Evolutionary conservation across 2,329 filamentous ascomycete species (phyloP), one percentile per base, ranked within the genome.

Genomic region (Mariannaea sp.): DNA sequence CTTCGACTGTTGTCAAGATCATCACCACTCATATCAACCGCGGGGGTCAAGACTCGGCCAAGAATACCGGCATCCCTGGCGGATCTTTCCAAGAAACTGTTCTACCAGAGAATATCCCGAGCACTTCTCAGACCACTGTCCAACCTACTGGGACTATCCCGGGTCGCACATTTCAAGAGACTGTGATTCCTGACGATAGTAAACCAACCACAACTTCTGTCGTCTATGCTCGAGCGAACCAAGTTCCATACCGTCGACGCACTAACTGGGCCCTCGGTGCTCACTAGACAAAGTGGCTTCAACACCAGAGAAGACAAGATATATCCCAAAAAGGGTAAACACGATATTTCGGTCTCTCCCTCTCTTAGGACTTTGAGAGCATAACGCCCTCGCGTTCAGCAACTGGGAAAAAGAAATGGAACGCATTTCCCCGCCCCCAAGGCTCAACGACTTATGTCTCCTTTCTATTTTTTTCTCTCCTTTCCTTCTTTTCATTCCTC

Each of bases 221-320:
- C 16, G 54, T 52, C 14, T 54, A 24, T 20, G 54, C 20, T 27
- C 52, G 29, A 57, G 53, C 19, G 51, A 56, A 48, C 55, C 65
- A 14, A 39, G 52, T 20, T 55, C 58, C 36, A 14, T 64, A 65
- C 43, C 64, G 61, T 20, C 54, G 56, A 16, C 65, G 65, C 19
- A 44, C 43, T 16, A 59, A 57, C 52, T 66, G 65, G 65, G 64
- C 57, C 17, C 55, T 67, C 46, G 64, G 65, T 22, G 42, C 54
- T 43, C 58, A 57, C 16, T 65, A 65, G 53, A 45, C 41, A 5
- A 17, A 8, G 26, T 30, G 13, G 8, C 5, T 16, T 29, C 26
- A 24, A n/a, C n/a, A n/a, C n/a, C n/a, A n/a, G n/a, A n/a, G n/a
- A n/a, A n/a, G n/a, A n/a, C n/a, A n/a, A n/a, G n/a, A n/a, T n/a